Evolutionary conservation across 1,284 basidiomycete species (phyloP), one percentile per base, ranked within the genome.

Genomic region (Marasmius fiardii): DNA sequence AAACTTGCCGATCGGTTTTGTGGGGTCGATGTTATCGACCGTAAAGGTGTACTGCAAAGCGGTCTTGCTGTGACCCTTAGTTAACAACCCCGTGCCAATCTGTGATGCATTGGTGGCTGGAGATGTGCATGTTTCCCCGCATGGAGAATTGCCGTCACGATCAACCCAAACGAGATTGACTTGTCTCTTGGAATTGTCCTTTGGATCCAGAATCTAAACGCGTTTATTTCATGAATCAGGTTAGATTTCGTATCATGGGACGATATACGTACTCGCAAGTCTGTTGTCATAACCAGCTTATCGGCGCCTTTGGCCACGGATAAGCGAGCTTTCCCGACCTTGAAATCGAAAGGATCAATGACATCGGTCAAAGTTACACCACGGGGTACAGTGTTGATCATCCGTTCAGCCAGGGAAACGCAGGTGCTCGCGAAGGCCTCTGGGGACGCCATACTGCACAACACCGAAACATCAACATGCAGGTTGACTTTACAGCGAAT

Each of bases 321-420:
- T 14, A 57, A 39, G 12, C 48, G 21, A 26, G 47, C 31, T 10
- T 43, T 43, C 5, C 31, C 16, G 7, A 63, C 53, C 45, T 64
- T 63, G 18, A 52, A 57, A 14, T 59, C 56, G 11, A 66, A 43
- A 8, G 61, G 62, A 5, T 58, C 52, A n/a, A 66, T 53, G 14
- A 41, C 35, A 2, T 65, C 60, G 0, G 64, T 61, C 7, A 66
- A 56, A 7, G 26, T 57, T 4, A 65, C 64, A 31, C 50, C 52
- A 1, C 31, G 51, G 4, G 66, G 64, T 2, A 67, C 65, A 20
- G 62, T 66, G 39, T 67, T 61, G 26, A 67, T 57, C 65, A 67
- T 66, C 12, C 63, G 54, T 31, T 60, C 58, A n/a, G 65, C 51
- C 1, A 67, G 45, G 14, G 16, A 51, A 4, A 18, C 45, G 53